Base-by-base conservation (phyloP, 176 grass and related monocot species). In the Avena atlantica region DNA sequence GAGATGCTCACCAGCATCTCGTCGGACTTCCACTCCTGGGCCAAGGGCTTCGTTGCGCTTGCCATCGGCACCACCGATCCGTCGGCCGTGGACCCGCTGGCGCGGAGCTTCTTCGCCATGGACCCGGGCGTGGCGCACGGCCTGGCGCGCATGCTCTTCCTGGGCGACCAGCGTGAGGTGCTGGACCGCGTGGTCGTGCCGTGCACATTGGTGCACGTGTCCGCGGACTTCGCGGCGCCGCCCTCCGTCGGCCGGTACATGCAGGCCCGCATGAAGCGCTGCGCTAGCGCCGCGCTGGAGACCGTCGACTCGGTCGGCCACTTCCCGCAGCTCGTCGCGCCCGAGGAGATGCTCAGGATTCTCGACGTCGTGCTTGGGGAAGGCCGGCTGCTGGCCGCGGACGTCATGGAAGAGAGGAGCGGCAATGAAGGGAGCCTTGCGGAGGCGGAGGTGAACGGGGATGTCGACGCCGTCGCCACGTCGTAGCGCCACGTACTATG, bases 241-340 rank as follows among this genome's bases (percentile, higher is more conserved):
- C 80, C 86, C 2, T 80, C 83, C 29, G 74, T 98, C 3, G 89
- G 93, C 0, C 78, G 6, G 1, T 95, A 93, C 83, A 95, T 98
- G 88, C 75, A 86, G 48, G 84, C 74, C 49, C 89, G 83, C 80
- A 86, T 98, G 65, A 89, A 50, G 64, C 78, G 91, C 37, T 55
- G 89, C 74, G 47, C 76, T 48, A 55, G 79, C 53, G 84, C 84
- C 23, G 1, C 27, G 57, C 1, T 95, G 77, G 88, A 86, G 78
- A 93, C 81, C 75, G 86, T 95, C 70, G 86, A 92, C 9, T 78
- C 83, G 1, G 73, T 86, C 12, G 95, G 95, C 0, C 93, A 98
- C 81, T 95, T 95, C 85, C 93, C 93, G 17, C 89, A 90, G 84
- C 91, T 98, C 80, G 79, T 85, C 45, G 84, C 88, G 16, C 82